These are phyloP conservation scores for Daldinia eschscholtzii DNA, from an alignment of 2,329 filamentous ascomycete species.

Conservation along the genomic window DNA sequence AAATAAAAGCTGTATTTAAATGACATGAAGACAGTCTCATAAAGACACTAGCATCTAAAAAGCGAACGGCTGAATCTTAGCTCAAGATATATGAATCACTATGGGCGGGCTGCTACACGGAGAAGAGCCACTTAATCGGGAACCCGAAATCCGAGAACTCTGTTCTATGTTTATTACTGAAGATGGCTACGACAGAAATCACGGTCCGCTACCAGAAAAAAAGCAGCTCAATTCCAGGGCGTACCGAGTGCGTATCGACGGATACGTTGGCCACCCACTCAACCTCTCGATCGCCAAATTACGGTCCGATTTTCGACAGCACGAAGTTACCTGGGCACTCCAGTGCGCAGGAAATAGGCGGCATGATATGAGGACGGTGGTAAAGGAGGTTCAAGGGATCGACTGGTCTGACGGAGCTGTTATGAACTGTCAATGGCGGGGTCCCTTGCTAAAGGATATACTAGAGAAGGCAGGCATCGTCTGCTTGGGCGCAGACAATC, in stretches of 20 bases:
- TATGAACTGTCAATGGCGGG: conserved; percentile 71
- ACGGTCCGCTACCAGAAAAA: conserved; percentile 62
- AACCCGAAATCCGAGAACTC: conserved; percentile 41
- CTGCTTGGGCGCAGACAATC: conserved; percentile 45
- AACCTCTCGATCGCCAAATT: conserved; percentile 21
- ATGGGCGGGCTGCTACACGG: conserved; percentile 1
- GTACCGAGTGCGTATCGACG: conserved; percentile 55
- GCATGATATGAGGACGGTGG: conserved; percentile 70
- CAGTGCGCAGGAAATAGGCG: conserved; percentile 72
- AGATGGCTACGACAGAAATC: conserved; percentile 69
- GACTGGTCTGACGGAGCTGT: conserved; percentile 72
- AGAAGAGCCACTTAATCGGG: conserved; percentile 17
- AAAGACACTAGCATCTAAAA: not conserved
- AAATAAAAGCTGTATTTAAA: not conserved
- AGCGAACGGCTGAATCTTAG: not conserved
- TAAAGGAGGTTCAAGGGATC: conserved; percentile 70
- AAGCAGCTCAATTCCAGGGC: conserved; percentile 55
- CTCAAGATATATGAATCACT: not conserved
- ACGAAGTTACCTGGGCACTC: conserved; percentile 67
- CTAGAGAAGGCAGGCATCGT: conserved; percentile 60
- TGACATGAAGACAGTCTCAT: not conserved
- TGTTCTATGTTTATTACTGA: conserved; percentile 64
- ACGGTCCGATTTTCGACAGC: conserved; percentile 63
- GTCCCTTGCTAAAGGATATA: conserved; percentile 66
- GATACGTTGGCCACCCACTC: conserved; percentile 16